Evolutionary conservation across 1,284 basidiomycete genomes (phyloP).

Genomic region (Rhodotorula mucilaginosa): DNA sequence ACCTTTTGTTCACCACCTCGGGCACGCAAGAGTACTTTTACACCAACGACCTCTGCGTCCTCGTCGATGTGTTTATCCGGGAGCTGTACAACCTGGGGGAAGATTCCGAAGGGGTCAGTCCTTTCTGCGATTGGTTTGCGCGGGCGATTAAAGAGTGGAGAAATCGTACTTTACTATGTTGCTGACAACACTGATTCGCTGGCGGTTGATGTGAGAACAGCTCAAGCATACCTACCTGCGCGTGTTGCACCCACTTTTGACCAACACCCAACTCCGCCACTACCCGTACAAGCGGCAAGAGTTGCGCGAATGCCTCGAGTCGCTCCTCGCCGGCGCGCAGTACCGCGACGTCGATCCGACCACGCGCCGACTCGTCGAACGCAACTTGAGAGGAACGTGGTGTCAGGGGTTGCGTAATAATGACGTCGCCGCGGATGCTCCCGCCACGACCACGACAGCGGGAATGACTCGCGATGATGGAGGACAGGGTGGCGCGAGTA

Average conservation of each 20-base stretch:
- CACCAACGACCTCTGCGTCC: constrained; percentile 91
- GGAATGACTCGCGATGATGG: too few species aligned
- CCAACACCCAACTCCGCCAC: constrained; percentile 83
- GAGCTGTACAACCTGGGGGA: constrained; percentile 88
- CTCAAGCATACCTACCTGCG: constrained; percentile 95
- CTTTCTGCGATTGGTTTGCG: too few species aligned
- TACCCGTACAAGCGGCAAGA: constrained; percentile 86
- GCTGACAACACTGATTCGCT: neutral
- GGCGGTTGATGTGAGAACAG: constrained; percentile 57
- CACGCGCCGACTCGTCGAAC: constrained; percentile 84
- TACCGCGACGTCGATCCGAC: constrained; percentile 81
- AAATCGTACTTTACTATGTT: too few species aligned
- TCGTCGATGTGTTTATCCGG: constrained; percentile 93
- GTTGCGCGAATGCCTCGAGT: constrained; percentile 78
- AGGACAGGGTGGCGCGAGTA: neutral
- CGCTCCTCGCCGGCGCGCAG: constrained; percentile 67
- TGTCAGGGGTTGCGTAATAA: constrained; percentile 54
- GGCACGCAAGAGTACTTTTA: constrained; percentile 96
- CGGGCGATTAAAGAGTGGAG: too few species aligned
- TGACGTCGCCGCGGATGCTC: neutral
- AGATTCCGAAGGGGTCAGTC: constrained; percentile 76
- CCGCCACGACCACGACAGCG: neutral
- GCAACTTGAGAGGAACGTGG: constrained; percentile 85
- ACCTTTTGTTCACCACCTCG: constrained; percentile 88
- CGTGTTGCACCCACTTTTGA: constrained; percentile 90